phyloP scores from a whole-genome alignment of 495 filamentous ascomycete genomes.

The Neurospora hispaniola region DNA sequence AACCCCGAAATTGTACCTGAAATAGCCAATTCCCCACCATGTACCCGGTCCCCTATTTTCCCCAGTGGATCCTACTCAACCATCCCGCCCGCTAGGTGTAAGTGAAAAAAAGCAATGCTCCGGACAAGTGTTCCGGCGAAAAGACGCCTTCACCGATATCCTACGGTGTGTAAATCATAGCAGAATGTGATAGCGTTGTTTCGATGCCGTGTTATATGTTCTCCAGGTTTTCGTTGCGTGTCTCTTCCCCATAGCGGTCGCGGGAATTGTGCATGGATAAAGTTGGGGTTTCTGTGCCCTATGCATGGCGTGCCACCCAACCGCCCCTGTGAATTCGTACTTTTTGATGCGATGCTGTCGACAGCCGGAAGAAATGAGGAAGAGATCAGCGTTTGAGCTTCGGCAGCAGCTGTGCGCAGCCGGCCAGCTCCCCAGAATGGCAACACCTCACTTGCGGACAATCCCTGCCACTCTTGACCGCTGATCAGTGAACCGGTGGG shows the following conservation, averaged over 20 bases:
- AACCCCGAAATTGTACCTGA: not conserved
- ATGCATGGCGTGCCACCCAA: not conserved
- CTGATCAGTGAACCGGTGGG: not conserved
- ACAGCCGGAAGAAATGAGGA: not conserved
- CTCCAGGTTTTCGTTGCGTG: not conserved
- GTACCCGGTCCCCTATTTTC: not conserved
- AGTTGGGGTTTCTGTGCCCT: not conserved
- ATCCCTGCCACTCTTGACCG: not conserved
- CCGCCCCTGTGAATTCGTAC: not conserved
- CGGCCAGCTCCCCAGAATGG: not conserved
- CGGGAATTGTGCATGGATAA: not conserved
- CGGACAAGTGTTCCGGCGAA: not conserved
- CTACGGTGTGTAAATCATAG: not conserved
- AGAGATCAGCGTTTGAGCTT: not conserved
- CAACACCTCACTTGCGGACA: not conserved
- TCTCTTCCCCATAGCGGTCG: not conserved
- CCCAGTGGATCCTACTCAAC: not conserved
- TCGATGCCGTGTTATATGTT: not conserved
- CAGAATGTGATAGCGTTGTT: not conserved
- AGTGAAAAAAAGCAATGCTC: not conserved
- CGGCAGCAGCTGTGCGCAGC: not conserved
- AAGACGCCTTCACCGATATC: not conserved
- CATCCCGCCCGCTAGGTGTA: not conserved
- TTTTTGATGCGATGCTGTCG: not conserved
- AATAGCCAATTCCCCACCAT: not conserved